A percentile compares a stretch with the other conserved stretches of the same genome.
Conservation (phyloP, 2,329 filamentous ascomycete genomes). For the Macrophomina phaseolina region DNA sequence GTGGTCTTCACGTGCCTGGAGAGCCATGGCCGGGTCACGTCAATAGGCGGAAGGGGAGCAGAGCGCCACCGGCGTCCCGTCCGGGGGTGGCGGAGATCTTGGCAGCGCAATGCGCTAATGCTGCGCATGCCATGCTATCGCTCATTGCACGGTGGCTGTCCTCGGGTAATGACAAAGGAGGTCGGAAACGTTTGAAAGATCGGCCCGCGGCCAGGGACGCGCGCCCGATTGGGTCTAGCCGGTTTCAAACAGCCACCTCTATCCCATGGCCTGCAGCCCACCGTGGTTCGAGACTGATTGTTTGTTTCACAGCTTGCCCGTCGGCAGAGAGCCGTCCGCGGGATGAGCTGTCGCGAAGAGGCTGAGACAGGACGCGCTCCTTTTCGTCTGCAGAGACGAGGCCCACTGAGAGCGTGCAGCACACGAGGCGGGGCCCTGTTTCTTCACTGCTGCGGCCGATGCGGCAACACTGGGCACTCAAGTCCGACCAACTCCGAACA, state of each 20-base stretch:
- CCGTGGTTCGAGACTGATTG: constrained; percentile 19
- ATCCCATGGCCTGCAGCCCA: constrained; percentile 11
- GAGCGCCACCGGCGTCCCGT: constrained; percentile 17
- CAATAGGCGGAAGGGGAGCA: background rate
- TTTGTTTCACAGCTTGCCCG: constrained; percentile 10
- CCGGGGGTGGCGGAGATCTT: constrained; percentile 14
- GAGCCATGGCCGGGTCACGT: background rate
- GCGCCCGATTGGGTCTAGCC: constrained; percentile 5
- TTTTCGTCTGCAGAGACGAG: background rate
- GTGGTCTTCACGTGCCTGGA: constrained; percentile 8
- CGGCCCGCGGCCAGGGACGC: constrained; percentile 15
- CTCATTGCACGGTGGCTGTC: constrained; percentile 8
- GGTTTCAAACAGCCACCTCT: constrained; percentile 10
- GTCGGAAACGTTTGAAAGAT: constrained; percentile 9
- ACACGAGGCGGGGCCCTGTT: background rate
- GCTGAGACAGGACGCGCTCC: background rate
- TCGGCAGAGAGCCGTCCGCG: background rate
- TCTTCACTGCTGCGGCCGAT: background rate
- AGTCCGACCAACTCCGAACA: constrained; percentile 11
- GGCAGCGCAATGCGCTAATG: constrained; percentile 14
- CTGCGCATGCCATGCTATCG: constrained; percentile 1
- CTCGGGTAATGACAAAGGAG: constrained; percentile 21
- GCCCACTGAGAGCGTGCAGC: background rate
- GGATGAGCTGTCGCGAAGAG: background rate
- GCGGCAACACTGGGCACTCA: background rate